Evolutionary conservation across 2,329 filamentous ascomycete genomes (phyloP).

Genomic region (Plectosphaerella sp.): DNA sequence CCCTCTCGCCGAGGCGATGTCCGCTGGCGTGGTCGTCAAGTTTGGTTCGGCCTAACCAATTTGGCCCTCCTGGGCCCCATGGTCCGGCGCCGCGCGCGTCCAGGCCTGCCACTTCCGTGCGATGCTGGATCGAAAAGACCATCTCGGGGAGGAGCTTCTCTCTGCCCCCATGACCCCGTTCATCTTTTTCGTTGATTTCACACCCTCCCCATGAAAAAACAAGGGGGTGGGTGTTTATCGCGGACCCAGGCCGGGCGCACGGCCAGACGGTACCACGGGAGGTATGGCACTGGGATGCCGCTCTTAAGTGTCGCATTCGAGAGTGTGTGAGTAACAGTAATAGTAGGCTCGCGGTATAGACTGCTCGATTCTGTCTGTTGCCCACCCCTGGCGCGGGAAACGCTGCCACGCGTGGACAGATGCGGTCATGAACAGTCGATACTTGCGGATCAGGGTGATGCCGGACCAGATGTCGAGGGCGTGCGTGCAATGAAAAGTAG

Average conservation of each 20-base stretch:
- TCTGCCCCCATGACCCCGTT: neutral
- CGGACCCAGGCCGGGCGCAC: neutral
- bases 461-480: no score
- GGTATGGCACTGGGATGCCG: no score
- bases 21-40: neutral
- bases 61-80: neutral
- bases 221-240: neutral
- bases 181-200: neutral
- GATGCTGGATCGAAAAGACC: neutral
- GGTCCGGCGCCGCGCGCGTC: neutral
- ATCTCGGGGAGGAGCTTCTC: neutral
- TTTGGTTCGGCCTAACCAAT: neutral
- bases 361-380: neutral
- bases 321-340: no score
- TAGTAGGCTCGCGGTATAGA: no score
- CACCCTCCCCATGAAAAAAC: neutral
- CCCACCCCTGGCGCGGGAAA: conserved; percentile 18
- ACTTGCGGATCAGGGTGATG: no score
- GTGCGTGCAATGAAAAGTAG: no score
- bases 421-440: no score
- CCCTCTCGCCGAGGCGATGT: no score
- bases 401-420: no score
- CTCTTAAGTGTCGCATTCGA: no score
- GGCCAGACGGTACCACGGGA: neutral
- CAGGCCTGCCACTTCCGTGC: neutral